Base-by-base conservation (phyloP, 208 protist species). In the Crithidia brevicula region DNA sequence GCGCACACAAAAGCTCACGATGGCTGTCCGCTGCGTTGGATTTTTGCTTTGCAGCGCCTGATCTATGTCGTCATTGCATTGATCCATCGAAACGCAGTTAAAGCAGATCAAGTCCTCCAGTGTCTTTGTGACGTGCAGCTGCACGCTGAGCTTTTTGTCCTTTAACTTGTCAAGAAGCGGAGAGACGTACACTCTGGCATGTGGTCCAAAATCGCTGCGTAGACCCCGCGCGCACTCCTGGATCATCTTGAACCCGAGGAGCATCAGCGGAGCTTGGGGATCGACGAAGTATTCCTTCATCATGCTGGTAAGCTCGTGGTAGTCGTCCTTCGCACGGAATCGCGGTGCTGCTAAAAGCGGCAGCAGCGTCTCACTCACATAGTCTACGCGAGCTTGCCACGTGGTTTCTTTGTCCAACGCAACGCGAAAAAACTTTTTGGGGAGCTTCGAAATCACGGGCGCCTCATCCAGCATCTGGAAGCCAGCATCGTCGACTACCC, bases 141-240 rank as follows among this genome's bases (percentile, higher is more conserved):
- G 71, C 15, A 94, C 88, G 67, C 87, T 93, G 36, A 82, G 82
- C 52, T 96, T 96, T 60, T 96, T 96, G 68, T 96, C 91, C 68
- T 94, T 94, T 81, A 96, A 85, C 65, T 94, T 94, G 49, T 94
- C 91, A 66, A 96, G 91, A 34, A 96, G 56, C 15, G 78, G 74
- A 11, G 63, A 52, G 11, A 96, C 40, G 54, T 69, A 92, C 23
- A 45, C 51, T 42, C 79, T 71, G 0, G 83, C 84, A 58, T 92
- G 74, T 4, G 81, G 61, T 3, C 62, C 81, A 61, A 93, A 93
- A 27, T 74, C 61, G 30, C 50, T 52, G 27, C 91, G 77, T 22
- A 96, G 57, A 1, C 83, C 85, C 10, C 87, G 67, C 0, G 88
- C 86, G 31, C 85, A 87, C 50, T 92, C 86, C 66, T 96, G 86